Percentiles rank a stretch among this genome's conserved stretches.
Evolutionary conservation across 495 filamentous ascomycete genomes (phyloP).

Genomic region (Daldinia childiae): DNA sequence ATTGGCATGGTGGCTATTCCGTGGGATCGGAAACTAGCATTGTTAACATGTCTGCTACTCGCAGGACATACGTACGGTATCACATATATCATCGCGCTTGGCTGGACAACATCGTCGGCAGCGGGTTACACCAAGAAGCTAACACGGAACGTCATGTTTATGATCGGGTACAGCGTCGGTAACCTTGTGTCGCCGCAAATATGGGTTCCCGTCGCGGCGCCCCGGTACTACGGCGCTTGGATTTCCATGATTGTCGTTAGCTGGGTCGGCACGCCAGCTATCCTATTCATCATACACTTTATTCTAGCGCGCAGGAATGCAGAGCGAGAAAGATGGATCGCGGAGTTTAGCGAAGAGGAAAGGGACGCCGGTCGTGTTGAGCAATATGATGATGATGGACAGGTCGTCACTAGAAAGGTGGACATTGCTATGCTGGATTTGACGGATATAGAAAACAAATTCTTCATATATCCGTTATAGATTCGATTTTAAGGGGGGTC

Average conservation of each 20-base stretch:
- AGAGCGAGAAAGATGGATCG: not conserved
- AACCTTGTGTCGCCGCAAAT: slow-evolving; percentile 22
- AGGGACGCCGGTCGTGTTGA: not conserved
- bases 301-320: not conserved
- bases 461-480: slow-evolving; percentile 19
- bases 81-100: slow-evolving; percentile 20
- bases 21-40: slow-evolving; percentile 8
- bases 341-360: not conserved
- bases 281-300: not conserved
- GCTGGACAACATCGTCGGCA: slow-evolving; percentile 20
- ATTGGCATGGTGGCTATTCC: slow-evolving; percentile 21
- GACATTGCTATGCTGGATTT: slow-evolving; percentile 14
- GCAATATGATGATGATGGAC: not conserved
- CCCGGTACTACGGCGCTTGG: slow-evolving; percentile 19
- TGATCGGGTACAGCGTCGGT: slow-evolving; percentile 14
- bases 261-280: slow-evolving; percentile 10
- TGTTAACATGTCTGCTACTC: slow-evolving; percentile 1
- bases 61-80: slow-evolving; percentile 16
- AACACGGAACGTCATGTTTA: slow-evolving; percentile 21
- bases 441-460: slow-evolving; percentile 16
- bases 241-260: slow-evolving; percentile 13
- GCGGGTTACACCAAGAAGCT: slow-evolving; percentile 19
- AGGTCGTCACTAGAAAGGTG: slow-evolving; percentile 6
- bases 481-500: not conserved
- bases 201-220: slow-evolving; percentile 14